A percentile compares a stretch with the other conserved stretches of the same genome.
Conservation (phyloP, 2,329 filamentous ascomycete genomes). For the Talaromyces verruculosus region DNA sequence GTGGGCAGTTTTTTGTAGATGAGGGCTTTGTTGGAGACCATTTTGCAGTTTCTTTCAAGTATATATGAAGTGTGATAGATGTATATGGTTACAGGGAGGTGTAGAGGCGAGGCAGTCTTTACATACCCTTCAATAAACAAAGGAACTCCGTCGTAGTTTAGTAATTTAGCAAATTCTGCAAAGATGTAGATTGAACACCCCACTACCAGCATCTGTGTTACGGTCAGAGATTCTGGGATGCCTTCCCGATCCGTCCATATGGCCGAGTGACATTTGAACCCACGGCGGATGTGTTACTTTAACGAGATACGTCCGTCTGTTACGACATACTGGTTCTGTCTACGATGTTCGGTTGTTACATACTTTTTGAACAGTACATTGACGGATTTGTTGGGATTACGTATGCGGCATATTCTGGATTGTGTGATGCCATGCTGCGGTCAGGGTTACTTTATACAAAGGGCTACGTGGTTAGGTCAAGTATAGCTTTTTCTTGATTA, state of each 20-base stretch:
- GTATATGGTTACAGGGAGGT: too few relatives aligned
- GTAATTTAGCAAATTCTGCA: background rate
- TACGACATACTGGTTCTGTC: background rate
- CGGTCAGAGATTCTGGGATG: slow-evolving; percentile 24
- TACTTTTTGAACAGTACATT: background rate
- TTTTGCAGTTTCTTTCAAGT: background rate
- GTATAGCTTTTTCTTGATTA: background rate
- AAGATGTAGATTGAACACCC: background rate
- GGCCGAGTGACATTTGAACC: background rate
- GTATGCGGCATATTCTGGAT: background rate
- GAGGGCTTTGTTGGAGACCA: slow-evolving; percentile 66
- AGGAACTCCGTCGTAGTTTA: background rate
- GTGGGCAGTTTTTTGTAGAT: slow-evolving; percentile 70
- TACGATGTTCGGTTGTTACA: background rate
- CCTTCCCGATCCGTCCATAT: slow-evolving; percentile 14
- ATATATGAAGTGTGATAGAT: too few relatives aligned
- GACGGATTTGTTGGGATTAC: background rate
- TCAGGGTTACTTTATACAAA: background rate
- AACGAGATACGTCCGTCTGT: background rate
- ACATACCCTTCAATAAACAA: background rate
- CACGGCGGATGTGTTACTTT: slow-evolving; percentile 8
- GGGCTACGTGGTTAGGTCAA: background rate
- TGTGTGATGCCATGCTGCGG: background rate
- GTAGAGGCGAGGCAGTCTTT: background rate
- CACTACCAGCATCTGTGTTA: background rate